These are phyloP conservation scores for Fraxinus sp. DNA, from an alignment of 305 asterid genomes.

Conservation along the genomic window DNA sequence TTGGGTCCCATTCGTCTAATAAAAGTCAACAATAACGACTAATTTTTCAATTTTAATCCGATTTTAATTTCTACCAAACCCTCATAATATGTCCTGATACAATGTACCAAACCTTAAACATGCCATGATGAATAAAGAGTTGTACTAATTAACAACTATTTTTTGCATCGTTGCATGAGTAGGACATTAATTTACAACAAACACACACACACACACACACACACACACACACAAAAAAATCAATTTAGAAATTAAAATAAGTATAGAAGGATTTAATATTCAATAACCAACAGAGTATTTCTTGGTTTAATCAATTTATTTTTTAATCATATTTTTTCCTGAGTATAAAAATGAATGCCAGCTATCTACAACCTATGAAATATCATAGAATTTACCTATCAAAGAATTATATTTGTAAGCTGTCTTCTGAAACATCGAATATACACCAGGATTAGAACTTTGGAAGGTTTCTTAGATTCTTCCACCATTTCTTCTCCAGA, in stretches of 20 bases:
- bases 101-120: too few species aligned
- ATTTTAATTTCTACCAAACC: too few species aligned
- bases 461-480: not conserved
- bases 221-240: too few species aligned
- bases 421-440: not conserved
- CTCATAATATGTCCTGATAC: too few species aligned
- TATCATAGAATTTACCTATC: not conserved
- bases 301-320: not conserved
- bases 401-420: not conserved
- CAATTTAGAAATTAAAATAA: not conserved
- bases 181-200: too few species aligned
- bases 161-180: too few species aligned
- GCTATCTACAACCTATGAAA: not conserved
- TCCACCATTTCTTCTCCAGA: not conserved
- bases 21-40: too few species aligned
- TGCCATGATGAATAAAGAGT: too few species aligned
- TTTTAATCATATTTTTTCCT: not conserved
- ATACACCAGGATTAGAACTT: not conserved
- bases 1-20: too few species aligned
- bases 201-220: too few species aligned
- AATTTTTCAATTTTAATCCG: too few species aligned
- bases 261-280: not conserved
- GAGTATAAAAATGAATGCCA: not conserved
- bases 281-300: not conserved
- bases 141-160: too few species aligned